Base-by-base conservation (phyloP, 2,329 filamentous ascomycete species). In the Grosmannia huntii region DNA sequence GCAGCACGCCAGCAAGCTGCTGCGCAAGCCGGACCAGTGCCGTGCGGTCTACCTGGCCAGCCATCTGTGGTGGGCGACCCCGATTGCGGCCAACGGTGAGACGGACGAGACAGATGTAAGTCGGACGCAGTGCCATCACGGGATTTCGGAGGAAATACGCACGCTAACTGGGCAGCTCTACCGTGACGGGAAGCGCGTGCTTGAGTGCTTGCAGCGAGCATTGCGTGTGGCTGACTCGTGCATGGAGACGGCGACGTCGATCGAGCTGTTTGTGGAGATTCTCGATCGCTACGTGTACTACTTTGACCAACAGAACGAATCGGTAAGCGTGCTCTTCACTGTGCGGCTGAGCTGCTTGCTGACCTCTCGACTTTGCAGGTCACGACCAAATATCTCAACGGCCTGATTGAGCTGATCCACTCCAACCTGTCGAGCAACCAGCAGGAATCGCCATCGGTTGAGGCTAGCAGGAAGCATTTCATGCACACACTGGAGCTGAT, bases 281-380 rank as follows among this genome's bases (percentile, higher is more conserved):
- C 76, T 99, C 58, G 96, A 99, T 71, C 85, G 94, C 71, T 99
- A 99, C 70, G 91, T 97, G 57, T 99, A 99, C 72, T 99, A 97
- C 76, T 99, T 96, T 75, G 94, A 99, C 72, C 92, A 99, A 71
- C 90, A 96, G 69, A 99, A 99, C 72, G 94, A 99, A 74, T 91
- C 91, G 64, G 94, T 82, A 70, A 68, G 79, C 68, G 2, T 1
- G 14, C 14, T 16, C 19, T 12, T 25, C 31, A 25, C 31, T 21
- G n/a, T 44, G n/a, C 23, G 14, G 6, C 36, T 16, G 14, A 16
- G 36, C 36, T 38, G 36, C 36, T 12, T 16, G 14, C 48, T 52
- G 38, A 38, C 44, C 12, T 44, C 7, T 19, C 41, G 6, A 9
- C 16, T 12, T 54, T 44, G 61, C 60, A 83, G 80, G 80, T 99